phyloP scores from a whole-genome alignment of 257 asterid species.

The Jacaranda copaia region DNA sequence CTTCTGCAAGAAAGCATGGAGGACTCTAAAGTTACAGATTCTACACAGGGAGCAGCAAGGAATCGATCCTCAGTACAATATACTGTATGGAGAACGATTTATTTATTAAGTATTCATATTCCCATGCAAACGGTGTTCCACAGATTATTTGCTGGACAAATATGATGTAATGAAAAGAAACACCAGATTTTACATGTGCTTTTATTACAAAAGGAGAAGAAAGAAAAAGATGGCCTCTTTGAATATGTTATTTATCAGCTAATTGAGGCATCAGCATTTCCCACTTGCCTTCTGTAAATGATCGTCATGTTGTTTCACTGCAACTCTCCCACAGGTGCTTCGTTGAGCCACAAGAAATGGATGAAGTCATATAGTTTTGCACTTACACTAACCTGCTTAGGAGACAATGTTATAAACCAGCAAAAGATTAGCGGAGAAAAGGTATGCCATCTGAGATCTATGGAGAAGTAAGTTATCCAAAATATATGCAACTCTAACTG shows the following conservation, averaged over 20 bases:
- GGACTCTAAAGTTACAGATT: slow-evolving; percentile 17
- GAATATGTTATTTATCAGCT: background rate
- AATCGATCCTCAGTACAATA: slow-evolving; percentile 19
- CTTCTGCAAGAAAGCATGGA: slow-evolving; percentile 29
- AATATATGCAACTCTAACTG: background rate
- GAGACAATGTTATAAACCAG: background rate
- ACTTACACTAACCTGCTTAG: slow-evolving; percentile 89
- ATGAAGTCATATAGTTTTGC: slow-evolving; percentile 91
- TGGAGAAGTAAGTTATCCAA: background rate
- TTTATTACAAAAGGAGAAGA: background rate
- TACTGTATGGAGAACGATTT: too few species aligned
- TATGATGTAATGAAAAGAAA: background rate
- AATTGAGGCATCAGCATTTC: slow-evolving; percentile 18
- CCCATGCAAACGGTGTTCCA: background rate
- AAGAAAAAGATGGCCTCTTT: background rate
- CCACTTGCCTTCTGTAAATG: slow-evolving; percentile 21
- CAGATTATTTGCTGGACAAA: background rate
- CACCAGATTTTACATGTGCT: background rate
- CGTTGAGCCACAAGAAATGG: slow-evolving; percentile 96
- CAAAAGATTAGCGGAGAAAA: slow-evolving; percentile 3
- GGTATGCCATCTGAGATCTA: background rate
- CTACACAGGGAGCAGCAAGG: slow-evolving; percentile 34
- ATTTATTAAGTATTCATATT: background rate
- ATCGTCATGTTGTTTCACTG: slow-evolving; percentile 45
- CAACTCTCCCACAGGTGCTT: slow-evolving; percentile 98